phyloP scores from a whole-genome alignment of 768 basidiomycete species.

The Boletus vinaceobasis region DNA sequence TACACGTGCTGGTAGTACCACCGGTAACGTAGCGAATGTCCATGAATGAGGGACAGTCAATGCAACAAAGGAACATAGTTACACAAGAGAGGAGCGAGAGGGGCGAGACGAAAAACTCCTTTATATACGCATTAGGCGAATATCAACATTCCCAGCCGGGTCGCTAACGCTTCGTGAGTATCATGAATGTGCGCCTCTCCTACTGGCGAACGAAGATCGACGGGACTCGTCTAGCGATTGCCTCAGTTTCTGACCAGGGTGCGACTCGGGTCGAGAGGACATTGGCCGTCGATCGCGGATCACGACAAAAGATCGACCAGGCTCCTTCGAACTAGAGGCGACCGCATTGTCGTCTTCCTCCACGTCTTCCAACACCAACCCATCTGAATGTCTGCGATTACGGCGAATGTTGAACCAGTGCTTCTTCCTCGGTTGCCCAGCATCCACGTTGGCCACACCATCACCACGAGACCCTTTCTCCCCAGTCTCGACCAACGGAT shows the following conservation, averaged over 20 bases:
- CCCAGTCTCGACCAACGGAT: conserved; percentile 18
- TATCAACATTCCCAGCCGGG: conserved; percentile 9
- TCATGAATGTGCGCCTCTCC: conserved; percentile 30
- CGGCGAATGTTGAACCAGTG: conserved; percentile 68
- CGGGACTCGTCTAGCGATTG: conserved; percentile 31
- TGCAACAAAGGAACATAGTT: conserved; percentile 14
- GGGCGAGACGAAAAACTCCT: background rate
- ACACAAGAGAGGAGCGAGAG: conserved; percentile 4
- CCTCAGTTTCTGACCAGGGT: conserved; percentile 20
- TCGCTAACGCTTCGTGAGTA: background rate
- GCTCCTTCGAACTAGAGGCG: conserved; percentile 33
- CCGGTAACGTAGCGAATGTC: conserved; percentile 25
- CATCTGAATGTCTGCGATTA: conserved; percentile 58
- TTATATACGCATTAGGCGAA: conserved; percentile 15
- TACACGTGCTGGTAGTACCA: conserved; percentile 27
- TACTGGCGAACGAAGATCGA: conserved; percentile 26
- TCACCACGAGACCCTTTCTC: conserved; percentile 19
- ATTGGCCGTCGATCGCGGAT: conserved; percentile 55
- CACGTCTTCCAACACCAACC: conserved; percentile 36
- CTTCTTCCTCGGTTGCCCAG: conserved; percentile 54
- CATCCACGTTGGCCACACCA: conserved; percentile 36
- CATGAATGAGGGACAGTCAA: conserved; percentile 14
- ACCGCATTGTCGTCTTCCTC: conserved; percentile 19
- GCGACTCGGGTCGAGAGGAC: conserved; percentile 24
- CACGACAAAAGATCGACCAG: conserved; percentile 64